Evolutionary conservation across 2,329 filamentous ascomycete genomes (phyloP).

Genomic region (Onygenales sp.): DNA sequence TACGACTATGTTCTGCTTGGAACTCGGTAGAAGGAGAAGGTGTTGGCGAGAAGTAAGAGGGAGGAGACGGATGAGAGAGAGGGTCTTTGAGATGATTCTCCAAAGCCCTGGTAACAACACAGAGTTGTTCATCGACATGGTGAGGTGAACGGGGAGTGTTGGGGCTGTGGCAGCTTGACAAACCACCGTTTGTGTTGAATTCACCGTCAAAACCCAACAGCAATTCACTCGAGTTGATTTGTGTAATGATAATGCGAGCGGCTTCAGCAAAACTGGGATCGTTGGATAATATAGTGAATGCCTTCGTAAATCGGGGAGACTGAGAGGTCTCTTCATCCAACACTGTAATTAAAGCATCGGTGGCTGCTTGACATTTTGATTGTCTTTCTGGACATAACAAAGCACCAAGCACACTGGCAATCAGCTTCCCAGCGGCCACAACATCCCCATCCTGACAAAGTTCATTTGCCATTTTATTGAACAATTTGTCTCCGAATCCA

Average conservation of each 20-base stretch:
- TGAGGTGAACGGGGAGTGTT: not conserved
- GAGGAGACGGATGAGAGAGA: not conserved
- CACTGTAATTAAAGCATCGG: slow-evolving; percentile 1
- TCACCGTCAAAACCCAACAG: not conserved
- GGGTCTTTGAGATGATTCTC: not conserved
- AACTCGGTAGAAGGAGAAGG: not conserved
- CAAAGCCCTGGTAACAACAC: not conserved
- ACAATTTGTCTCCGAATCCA: slow-evolving; percentile 5
- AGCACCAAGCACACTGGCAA: slow-evolving; percentile 1
- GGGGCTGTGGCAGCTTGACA: not conserved
- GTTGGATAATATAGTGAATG: slow-evolving; percentile 4
- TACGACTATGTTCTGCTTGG: not conserved
- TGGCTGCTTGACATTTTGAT: not conserved
- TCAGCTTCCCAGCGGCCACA: slow-evolving; percentile 4
- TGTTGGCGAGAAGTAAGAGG: not conserved
- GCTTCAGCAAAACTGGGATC: slow-evolving; percentile 2
- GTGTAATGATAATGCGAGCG: slow-evolving; percentile 1
- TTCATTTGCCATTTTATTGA: not conserved
- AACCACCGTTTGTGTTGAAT: not conserved
- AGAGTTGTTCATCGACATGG: not conserved
- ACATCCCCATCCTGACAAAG: not conserved
- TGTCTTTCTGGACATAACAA: not conserved
- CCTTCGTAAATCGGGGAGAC: slow-evolving; percentile 4
- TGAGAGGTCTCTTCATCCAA: slow-evolving; percentile 3
- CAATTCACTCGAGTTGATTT: slow-evolving; percentile 2